phyloP scores from a whole-genome alignment of 257 asterid genomes.

The Salvia rosmarinus region DNA sequence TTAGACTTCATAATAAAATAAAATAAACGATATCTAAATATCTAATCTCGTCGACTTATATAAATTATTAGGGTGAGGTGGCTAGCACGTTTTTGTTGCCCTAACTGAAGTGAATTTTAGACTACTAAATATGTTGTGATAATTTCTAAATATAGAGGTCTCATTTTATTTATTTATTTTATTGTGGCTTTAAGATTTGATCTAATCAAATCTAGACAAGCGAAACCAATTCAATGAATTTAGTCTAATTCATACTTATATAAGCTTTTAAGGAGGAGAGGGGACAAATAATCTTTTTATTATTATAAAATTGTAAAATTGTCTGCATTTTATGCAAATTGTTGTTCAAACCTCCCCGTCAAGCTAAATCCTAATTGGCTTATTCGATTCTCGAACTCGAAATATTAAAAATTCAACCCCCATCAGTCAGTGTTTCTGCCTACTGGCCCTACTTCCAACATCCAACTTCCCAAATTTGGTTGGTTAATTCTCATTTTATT shows the following conservation, averaged over 20 bases:
- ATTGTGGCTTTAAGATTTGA: not conserved
- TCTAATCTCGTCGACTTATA: slow-evolving; percentile 13
- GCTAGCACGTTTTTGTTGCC: not conserved
- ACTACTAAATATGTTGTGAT: not conserved
- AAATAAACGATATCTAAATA: not conserved
- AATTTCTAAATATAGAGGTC: not conserved
- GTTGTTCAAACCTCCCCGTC: too few species aligned
- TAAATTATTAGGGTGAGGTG: not conserved
- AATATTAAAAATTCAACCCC: too few species aligned
- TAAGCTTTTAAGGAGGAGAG: not conserved
- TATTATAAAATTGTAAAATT: too few species aligned
- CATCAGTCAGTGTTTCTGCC: too few species aligned
- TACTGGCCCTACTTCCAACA: not conserved
- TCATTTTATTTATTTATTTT: not conserved
- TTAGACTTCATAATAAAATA: not conserved
- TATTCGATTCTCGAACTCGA: too few species aligned
- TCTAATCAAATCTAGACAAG: not conserved
- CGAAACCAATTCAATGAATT: not conserved
- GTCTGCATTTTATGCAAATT: too few species aligned
- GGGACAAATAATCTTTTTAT: too few species aligned
- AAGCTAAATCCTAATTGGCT: too few species aligned
- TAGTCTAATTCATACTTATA: not conserved
- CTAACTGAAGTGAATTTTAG: slow-evolving; percentile 2
- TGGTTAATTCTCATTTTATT: not conserved
- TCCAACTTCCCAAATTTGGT: not conserved